A percentile compares a stretch with the other conserved stretches of the same genome.
phyloP scores from a whole-genome alignment of 2,329 filamentous ascomycete species.

The Dendrostoma leiphaemia region DNA sequence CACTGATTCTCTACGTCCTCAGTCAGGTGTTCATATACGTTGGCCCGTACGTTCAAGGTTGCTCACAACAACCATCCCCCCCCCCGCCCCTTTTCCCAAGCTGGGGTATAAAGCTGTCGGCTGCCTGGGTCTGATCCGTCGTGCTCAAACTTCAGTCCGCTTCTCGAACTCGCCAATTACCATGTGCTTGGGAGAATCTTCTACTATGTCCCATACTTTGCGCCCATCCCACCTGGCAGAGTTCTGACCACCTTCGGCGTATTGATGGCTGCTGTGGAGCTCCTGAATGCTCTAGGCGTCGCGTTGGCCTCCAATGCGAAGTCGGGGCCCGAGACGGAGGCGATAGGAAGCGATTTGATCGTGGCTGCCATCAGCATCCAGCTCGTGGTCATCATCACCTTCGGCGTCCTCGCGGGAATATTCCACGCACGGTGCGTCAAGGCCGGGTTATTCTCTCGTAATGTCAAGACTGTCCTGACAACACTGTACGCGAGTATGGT shows the following conservation, averaged over 20 bases:
- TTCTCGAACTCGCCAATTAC: conserved; percentile 56
- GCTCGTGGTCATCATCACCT: conserved; percentile 47
- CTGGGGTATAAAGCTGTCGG: too few relatives aligned
- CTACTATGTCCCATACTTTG: conserved; percentile 53
- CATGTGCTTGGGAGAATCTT: conserved; percentile 54
- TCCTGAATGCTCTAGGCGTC: conserved; percentile 47
- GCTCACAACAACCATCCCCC: neutral
- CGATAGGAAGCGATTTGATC: too few relatives aligned
- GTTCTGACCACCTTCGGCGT: conserved; percentile 37
- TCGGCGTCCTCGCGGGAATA: conserved; percentile 44
- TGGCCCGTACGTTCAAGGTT: conserved; percentile 34
- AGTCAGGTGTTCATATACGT: conserved; percentile 37
- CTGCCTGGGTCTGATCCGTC: too few relatives aligned
- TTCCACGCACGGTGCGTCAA: conserved; percentile 47
- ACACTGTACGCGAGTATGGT: conserved; percentile 50
- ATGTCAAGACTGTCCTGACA: conserved; percentile 36
- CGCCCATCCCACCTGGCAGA: conserved; percentile 40
- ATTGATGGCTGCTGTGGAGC: conserved; percentile 45
- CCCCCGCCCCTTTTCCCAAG: too few relatives aligned
- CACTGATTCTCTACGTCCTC: conserved; percentile 29
- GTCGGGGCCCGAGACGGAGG: too few relatives aligned
- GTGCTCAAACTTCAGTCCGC: conserved; percentile 18
- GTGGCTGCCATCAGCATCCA: conserved; percentile 53
- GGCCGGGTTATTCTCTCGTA: conserved; percentile 32
- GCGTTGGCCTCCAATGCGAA: conserved; percentile 44